phyloP scores from a whole-genome alignment of 805 yeast genomes.

The Hagleromyces aurorensis region DNA sequence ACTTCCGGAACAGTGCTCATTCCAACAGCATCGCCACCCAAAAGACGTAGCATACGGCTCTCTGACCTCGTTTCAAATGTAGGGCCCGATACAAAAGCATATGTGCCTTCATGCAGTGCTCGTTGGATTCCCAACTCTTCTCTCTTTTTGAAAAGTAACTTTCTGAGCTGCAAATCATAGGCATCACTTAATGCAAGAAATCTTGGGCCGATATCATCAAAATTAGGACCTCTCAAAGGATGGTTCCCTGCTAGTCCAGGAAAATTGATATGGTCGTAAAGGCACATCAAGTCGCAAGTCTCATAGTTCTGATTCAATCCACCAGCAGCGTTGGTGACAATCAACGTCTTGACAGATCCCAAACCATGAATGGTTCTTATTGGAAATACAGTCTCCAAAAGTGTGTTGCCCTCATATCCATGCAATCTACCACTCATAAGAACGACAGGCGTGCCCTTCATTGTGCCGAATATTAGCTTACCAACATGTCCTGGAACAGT shows the following conservation, averaged over 20 bases:
- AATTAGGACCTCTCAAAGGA: slow-evolving; percentile 82
- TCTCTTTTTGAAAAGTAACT: slow-evolving; percentile 48
- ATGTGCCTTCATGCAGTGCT: slow-evolving; percentile 76
- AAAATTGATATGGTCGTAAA: slow-evolving; percentile 80
- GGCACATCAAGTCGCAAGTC: slow-evolving; percentile 88
- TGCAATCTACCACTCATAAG: slow-evolving; percentile 94
- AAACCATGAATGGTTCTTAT: slow-evolving; percentile 63
- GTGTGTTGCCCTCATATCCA: slow-evolving; percentile 85
- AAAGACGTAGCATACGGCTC: slow-evolving; percentile 55
- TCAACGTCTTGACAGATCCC: slow-evolving; percentile 46
- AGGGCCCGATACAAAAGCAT: slow-evolving; percentile 84
- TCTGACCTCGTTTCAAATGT: slow-evolving; percentile 92
- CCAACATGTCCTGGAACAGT: slow-evolving; percentile 93
- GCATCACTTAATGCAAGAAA: slow-evolving; percentile 87
- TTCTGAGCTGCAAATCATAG: slow-evolving; percentile 67
- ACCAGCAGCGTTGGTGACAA: slow-evolving; percentile 97
- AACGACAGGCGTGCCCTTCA: slow-evolving; percentile 70
- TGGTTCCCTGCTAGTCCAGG: slow-evolving; percentile 89
- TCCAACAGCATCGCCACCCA: slow-evolving; percentile 94
- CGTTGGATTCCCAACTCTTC: slow-evolving; percentile 43
- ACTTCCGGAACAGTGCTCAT: slow-evolving; percentile 98
- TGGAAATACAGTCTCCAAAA: slow-evolving; percentile 78
- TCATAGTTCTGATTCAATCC: slow-evolving; percentile 60
- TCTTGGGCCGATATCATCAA: slow-evolving; percentile 74
- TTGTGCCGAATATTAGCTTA: slow-evolving; percentile 64